These are phyloP conservation scores for Spiraea crenata DNA, from an alignment of 331 rosid genomes.

Conservation along the genomic window DNA sequence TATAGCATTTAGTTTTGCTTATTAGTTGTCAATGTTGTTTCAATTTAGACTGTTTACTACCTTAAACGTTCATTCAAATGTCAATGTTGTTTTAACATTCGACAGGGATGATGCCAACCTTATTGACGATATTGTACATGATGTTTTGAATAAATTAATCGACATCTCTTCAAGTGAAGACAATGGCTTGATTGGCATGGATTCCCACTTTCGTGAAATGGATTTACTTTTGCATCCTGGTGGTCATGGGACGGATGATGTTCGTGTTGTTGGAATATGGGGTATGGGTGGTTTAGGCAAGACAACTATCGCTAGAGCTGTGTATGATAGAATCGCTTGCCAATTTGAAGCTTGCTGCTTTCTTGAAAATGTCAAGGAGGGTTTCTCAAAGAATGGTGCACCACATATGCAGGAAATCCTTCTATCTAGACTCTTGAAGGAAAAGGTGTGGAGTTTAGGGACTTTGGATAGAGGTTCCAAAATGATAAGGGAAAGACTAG, in stretches of 20 bases:
- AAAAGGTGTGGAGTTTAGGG: neutral
- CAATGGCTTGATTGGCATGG: slow-evolving; percentile 10
- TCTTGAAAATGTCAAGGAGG: slow-evolving; percentile 6
- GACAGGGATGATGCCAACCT: slow-evolving; percentile 14
- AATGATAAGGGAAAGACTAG: neutral
- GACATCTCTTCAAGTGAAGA: neutral
- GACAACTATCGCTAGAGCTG: slow-evolving; percentile 1
- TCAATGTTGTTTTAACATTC: neutral
- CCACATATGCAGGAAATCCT: neutral
- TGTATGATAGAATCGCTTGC: neutral
- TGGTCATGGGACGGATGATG: neutral
- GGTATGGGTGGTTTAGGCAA: slow-evolving; percentile 20
- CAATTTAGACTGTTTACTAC: too few species aligned
- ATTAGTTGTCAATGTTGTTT: too few species aligned
- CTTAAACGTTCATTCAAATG: neutral
- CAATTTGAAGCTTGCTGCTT: slow-evolving; percentile 1
- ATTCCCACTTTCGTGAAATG: neutral
- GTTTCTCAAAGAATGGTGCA: neutral
- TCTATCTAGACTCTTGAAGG: neutral
- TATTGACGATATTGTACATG: neutral
- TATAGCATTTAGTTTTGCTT: too few species aligned
- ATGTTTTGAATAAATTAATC: neutral
- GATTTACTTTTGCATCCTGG: neutral
- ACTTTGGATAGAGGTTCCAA: neutral
- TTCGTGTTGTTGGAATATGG: slow-evolving; percentile 3